phyloP scores from a whole-genome alignment of 768 basidiomycete species.

The Leccinum variicolor region DNA sequence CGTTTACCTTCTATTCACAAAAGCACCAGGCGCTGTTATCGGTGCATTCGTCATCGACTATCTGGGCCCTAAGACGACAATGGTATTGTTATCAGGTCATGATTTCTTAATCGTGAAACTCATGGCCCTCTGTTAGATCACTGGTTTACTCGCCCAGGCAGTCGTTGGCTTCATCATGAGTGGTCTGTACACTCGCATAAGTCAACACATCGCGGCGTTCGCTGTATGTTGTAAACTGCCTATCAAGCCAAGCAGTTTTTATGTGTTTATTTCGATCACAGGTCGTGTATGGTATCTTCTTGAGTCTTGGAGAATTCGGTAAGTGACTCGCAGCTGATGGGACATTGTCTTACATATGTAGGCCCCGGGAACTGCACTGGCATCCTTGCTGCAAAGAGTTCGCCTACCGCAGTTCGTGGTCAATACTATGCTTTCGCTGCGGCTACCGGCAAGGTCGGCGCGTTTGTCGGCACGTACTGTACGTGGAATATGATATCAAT shows the following conservation, averaged over 20 bases:
- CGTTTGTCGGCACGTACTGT: constrained; percentile 83
- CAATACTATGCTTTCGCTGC: constrained; percentile 86
- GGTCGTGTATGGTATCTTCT: constrained; percentile 89
- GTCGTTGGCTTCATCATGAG: constrained; percentile 88
- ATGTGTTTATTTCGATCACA: constrained; percentile 18
- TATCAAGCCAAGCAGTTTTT: background rate
- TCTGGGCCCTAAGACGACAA: constrained; percentile 71
- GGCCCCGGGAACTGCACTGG: constrained; percentile 86
- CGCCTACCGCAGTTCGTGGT: constrained; percentile 83
- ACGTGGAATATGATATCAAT: constrained; percentile 22
- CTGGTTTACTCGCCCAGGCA: constrained; percentile 64
- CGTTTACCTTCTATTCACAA: constrained; percentile 8
- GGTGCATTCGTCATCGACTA: constrained; percentile 77
- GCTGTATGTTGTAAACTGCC: constrained; percentile 43
- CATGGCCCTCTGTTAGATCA: constrained; percentile 42
- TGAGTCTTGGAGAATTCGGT: constrained; percentile 86
- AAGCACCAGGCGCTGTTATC: constrained; percentile 48
- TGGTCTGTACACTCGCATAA: constrained; percentile 66
- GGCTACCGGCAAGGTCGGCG: constrained; percentile 81
- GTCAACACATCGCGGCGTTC: constrained; percentile 66
- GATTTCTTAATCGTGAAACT: background rate
- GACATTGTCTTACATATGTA: constrained; percentile 16
- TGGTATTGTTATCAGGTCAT: constrained; percentile 41
- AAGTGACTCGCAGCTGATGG: constrained; percentile 8
- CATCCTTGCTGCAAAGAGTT: constrained; percentile 79